Evolutionary conservation across 2,329 filamentous ascomycete genomes (phyloP), one percentile per base, ranked within the genome.

Genomic region (Fusarium veterinarium): DNA sequence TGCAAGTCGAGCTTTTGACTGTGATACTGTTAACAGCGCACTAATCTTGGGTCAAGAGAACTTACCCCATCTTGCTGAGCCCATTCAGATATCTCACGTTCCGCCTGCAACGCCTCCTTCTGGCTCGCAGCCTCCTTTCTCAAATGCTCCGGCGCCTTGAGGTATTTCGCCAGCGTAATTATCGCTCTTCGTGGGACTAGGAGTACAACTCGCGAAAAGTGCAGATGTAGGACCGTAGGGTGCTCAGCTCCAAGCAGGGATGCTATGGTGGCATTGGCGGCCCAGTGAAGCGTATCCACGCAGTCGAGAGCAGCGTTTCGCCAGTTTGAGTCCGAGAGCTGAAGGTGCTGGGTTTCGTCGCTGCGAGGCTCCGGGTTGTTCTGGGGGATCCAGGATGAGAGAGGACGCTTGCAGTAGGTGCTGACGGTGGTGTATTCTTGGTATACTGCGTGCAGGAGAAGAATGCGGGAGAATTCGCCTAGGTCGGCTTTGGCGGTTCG

Each of bases 271-370:
- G 83, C 85, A 69, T 89, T 89, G 6, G 88, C 88, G 23, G 84
- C 83, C 88, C 88, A 90, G 72, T 90, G 87, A 5, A 90, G 80
- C 3, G 89, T 83, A 63, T 90, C 88, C 6, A 90, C 69, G 45
- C 81, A 84, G 59, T 86, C 85, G 45, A 84, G 83, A 20, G 82
- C 79, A 8, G 82, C 81, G 46, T 86, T 86, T 19, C 83, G 79
- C 84, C 85, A 87, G 3, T 63, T 64, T 0, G 68, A 51, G n/a
- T 65, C 46, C 0, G 60, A 48, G 6, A 56, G 53, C 0, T n/a
- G 19, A 1, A 64, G 33, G 2, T 37, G n/a, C 1, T 58, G 23
- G 0, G 25, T 30, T 0, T 64, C 52, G 5, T 69, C 46, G 12
- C 17, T 38, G 0, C 44, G 35, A 4, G n/a, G 31, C 0, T 59